These are phyloP conservation scores for Escovopsis sp. DNA, from an alignment of 2,329 filamentous ascomycete species.

Conservation along the genomic window DNA sequence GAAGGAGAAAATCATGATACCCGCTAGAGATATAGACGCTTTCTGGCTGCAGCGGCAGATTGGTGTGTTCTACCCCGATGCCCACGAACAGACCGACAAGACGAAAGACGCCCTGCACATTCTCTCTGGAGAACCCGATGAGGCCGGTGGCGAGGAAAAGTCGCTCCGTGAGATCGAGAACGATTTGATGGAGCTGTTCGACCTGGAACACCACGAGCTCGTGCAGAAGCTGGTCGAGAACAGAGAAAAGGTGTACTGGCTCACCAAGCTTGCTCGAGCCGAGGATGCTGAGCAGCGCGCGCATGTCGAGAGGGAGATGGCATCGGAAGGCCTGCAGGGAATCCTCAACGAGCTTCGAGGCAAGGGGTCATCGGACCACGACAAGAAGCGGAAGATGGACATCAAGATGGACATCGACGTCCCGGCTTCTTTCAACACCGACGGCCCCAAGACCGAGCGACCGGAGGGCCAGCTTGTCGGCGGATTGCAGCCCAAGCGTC, in stretches of 20 bases:
- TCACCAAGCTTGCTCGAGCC: conserved; percentile 70
- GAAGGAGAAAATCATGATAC: conserved; percentile 48
- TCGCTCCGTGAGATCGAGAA: conserved; percentile 89
- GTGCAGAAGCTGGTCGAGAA: conserved; percentile 87
- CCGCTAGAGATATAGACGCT: conserved; percentile 84
- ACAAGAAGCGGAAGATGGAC: conserved; percentile 55
- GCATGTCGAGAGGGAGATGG: conserved; percentile 80
- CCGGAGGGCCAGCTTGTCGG: conserved; percentile 58
- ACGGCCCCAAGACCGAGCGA: conserved; percentile 36
- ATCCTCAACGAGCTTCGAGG: conserved; percentile 82
- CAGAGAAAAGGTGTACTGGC: conserved; percentile 89
- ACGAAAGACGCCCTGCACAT: conserved; percentile 72
- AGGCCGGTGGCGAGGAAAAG: conserved; percentile 63
- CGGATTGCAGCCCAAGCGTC: conserved; percentile 69
- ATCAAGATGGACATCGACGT: conserved; percentile 94
- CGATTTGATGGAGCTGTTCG: conserved; percentile 94
- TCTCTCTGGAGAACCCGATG: conserved; percentile 59
- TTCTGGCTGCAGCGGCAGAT: conserved; percentile 96
- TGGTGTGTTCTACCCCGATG: conserved; percentile 74
- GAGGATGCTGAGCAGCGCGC: conserved; percentile 64
- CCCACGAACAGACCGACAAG: conserved; percentile 87
- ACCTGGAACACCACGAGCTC: conserved; percentile 89
- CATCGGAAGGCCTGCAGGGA: conserved; percentile 68
- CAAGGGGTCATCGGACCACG: conserved; percentile 44
- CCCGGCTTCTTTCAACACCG: conserved; percentile 41